A percentile compares a stretch with the other conserved stretches of the same genome.
phyloP scores from a whole-genome alignment of 2,329 filamentous ascomycete genomes.

The Fusarium pseudograminearum region DNA sequence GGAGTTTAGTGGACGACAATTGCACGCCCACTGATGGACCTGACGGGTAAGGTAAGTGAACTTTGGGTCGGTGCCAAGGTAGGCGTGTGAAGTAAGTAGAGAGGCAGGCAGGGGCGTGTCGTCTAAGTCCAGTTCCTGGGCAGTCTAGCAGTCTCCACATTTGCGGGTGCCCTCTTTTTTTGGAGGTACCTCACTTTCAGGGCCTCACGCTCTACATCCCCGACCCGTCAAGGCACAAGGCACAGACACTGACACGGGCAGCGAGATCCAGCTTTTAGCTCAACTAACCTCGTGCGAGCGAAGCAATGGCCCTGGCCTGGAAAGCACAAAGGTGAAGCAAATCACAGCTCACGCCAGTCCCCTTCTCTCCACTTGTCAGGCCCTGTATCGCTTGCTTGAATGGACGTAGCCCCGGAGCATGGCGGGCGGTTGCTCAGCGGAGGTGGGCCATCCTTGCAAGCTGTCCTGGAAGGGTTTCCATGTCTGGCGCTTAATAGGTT shows the following conservation, averaged over 20 bases:
- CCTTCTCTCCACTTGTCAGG: conserved; percentile 38
- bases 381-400: conserved; percentile 39
- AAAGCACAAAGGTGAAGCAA: conserved; percentile 26
- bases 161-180: conserved; percentile 2
- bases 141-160: not conserved
- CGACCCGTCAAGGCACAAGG: conserved; percentile 39
- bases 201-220: not conserved
- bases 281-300: conserved; percentile 13
- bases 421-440: conserved; percentile 47
- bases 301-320: conserved; percentile 15
- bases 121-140: not conserved
- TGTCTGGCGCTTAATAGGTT: conserved; percentile 43
- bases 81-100: conserved; percentile 8
- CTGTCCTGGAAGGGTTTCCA: conserved; percentile 17
- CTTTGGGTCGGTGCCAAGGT: not conserved
- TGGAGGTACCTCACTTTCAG: conserved; percentile 7
- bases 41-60: conserved; percentile 4
- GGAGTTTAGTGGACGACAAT: conserved; percentile 33
- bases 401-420: conserved; percentile 41
- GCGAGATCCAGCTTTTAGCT: conserved; percentile 1
- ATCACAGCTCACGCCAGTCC: conserved; percentile 44
- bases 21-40: conserved; percentile 18
- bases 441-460: conserved; percentile 45
- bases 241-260: conserved; percentile 7
- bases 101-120: conserved; percentile 15